A percentile compares a stretch with the other conserved stretches of the same genome.
Conservation (phyloP, 2,329 filamentous ascomycete genomes). For the Paecilomyces sp. region DNA sequence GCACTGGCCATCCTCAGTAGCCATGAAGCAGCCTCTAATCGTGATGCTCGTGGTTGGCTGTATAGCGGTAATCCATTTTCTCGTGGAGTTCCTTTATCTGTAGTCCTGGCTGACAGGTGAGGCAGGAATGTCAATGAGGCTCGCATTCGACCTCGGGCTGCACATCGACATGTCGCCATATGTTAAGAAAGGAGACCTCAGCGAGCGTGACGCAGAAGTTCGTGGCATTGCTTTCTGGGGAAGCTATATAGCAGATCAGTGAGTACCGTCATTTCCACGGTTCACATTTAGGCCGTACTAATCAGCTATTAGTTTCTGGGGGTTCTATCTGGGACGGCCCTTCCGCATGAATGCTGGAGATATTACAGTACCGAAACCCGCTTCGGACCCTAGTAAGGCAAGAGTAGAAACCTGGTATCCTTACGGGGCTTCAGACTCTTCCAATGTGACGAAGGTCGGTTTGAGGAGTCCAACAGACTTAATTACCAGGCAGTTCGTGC, state of each 20-base stretch:
- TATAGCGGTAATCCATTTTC: slow-evolving; percentile 31
- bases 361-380: slow-evolving; percentile 33
- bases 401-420: slow-evolving; percentile 25
- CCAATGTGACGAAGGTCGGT: slow-evolving; percentile 9
- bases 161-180: slow-evolving; percentile 36
- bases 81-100: neutral
- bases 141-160: slow-evolving; percentile 39
- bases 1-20: slow-evolving; percentile 40
- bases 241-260: slow-evolving; percentile 35
- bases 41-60: slow-evolving; percentile 41
- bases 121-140: slow-evolving; percentile 38
- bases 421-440: slow-evolving; percentile 17
- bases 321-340: slow-evolving; percentile 37
- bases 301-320: slow-evolving; percentile 27
- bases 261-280: slow-evolving; percentile 6
- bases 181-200: slow-evolving; percentile 33
- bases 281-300: neutral
- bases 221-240: slow-evolving; percentile 38
- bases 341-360: slow-evolving; percentile 36
- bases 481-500: slow-evolving; percentile 30
- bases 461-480: slow-evolving; percentile 25
- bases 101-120: neutral
- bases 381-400: slow-evolving; percentile 14
- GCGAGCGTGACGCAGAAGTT: slow-evolving; percentile 30
- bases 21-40: slow-evolving; percentile 37